Conservation (phyloP, 2,329 filamentous ascomycete species). For the Fusarium nodosum region DNA sequence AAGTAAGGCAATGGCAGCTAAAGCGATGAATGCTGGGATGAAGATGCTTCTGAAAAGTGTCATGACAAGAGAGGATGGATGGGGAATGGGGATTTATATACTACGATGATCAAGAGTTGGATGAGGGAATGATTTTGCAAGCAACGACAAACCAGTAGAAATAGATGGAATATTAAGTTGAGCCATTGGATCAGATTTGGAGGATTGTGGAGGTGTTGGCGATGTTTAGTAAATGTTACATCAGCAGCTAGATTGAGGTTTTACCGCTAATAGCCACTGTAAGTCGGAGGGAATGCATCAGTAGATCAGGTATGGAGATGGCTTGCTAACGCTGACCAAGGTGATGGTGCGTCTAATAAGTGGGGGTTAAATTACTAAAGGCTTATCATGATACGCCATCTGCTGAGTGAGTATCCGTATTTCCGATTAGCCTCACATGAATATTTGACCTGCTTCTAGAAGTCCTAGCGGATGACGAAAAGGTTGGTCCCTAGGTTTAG, state of each 20-base stretch:
- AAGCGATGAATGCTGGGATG: conserved; percentile 50
- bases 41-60: conserved; percentile 50
- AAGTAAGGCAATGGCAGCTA: conserved; percentile 50
- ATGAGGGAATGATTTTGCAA: conserved; percentile 36
- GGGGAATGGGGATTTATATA: conserved; percentile 43
- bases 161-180: conserved; percentile 35
- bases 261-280: conserved; percentile 12
- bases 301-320: conserved; percentile 3
- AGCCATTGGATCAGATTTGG: conserved; percentile 26
- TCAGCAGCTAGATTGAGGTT: conserved; percentile 39
- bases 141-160: conserved; percentile 43
- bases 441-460: not conserved
- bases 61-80: conserved; percentile 48
- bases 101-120: conserved; percentile 9
- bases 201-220: conserved; percentile 24
- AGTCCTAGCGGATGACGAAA: not conserved
- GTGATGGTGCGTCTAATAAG: conserved; percentile 22
- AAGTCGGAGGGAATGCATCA: conserved; percentile 4
- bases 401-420: conserved; percentile 25
- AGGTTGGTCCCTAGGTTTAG: not conserved
- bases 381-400: conserved; percentile 7
- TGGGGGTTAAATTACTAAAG: conserved; percentile 36
- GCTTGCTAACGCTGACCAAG: conserved; percentile 45
- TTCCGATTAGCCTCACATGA: conserved; percentile 17
- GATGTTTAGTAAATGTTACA: conserved; percentile 49